Evolutionary conservation across 1,284 basidiomycete genomes (phyloP), one percentile per base, ranked within the genome.

Genomic region (Cystobasidium slooffiae): DNA sequence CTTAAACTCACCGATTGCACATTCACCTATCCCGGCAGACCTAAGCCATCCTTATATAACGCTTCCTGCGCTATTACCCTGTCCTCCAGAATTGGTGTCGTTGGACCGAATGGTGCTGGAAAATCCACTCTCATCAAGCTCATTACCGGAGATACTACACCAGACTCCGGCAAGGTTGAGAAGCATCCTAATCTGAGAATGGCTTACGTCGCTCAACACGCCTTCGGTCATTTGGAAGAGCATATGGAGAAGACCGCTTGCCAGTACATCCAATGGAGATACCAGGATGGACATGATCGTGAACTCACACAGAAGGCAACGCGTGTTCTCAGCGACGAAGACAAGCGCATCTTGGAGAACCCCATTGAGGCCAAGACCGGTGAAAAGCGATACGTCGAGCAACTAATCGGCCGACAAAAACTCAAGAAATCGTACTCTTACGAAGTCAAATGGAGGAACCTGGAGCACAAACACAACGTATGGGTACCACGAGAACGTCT

Each of bases 281-380:
- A 95, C 88, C 95, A 98, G 84, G 95, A 97, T 83, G 97, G 96
- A 62, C 92, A 97, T 83, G 96, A 99, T 86, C 91, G 95, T 89
- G 86, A 99, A 84, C 86, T 97, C 74, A 83, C 97, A 77, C 94
- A 97, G 84, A 98, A 97, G 84, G 88, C 88, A 5, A 96, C 94
- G 31, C 93, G 96, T 77, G 89, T 90, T 49, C 84, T 99, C 77
- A 92, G 93, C n/a, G 87, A 88, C 56, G 95, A 93, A 82, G 96
- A 99, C 81, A 88, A 90, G 82, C 87, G 85, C 9, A 81, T 92
- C 79, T 86, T 97, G 80, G 93, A 96, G 76, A 88, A 88, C 72
- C 93, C 95, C 24, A 97, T 97, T 86, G 88, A 92, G 75, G 94
- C 95, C 59, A 92, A 89, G 84, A 93, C 94, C 80, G 96, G 96